Percentiles rank a stretch among this genome's conserved stretches.
Evolutionary conservation across 2,329 filamentous ascomycete genomes (phyloP).

Genomic region (Mariannaea sp.): DNA sequence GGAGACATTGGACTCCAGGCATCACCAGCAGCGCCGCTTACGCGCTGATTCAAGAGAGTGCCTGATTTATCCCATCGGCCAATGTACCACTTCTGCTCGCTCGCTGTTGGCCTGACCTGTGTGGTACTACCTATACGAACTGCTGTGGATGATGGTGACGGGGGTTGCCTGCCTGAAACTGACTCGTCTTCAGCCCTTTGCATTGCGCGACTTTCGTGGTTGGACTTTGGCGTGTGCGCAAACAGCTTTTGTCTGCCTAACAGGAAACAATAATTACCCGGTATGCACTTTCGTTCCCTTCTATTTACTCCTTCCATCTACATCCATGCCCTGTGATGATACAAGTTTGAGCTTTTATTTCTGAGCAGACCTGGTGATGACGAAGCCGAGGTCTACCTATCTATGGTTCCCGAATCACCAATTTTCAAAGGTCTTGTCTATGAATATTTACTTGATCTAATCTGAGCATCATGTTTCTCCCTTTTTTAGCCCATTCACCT

Average conservation of each 20-base stretch:
- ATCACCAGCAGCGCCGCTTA: slow-evolving; percentile 16
- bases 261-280: neutral
- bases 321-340: slow-evolving; percentile 46
- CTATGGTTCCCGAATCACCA: slow-evolving; percentile 52
- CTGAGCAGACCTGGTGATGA: slow-evolving; percentile 43
- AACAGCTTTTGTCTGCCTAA: no score
- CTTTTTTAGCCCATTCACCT: slow-evolving; percentile 23
- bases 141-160: neutral
- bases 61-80: no score
- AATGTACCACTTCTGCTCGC: no score
- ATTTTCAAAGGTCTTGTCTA: slow-evolving; percentile 32
- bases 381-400: slow-evolving; percentile 57
- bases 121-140: no score
- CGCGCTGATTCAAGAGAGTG: neutral
- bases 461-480: slow-evolving; percentile 52
- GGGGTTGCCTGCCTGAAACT: neutral
- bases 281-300: neutral
- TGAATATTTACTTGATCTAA: slow-evolving; percentile 67
- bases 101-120: no score
- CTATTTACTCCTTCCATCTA: neutral
- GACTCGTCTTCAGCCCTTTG: neutral
- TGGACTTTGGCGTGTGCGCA: neutral
- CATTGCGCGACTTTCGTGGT: neutral
- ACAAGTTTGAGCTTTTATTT: slow-evolving; percentile 45
- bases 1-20: slow-evolving; percentile 14